Conservation (phyloP, 2,329 filamentous ascomycete species). For the Aspergillus flavus region DNA sequence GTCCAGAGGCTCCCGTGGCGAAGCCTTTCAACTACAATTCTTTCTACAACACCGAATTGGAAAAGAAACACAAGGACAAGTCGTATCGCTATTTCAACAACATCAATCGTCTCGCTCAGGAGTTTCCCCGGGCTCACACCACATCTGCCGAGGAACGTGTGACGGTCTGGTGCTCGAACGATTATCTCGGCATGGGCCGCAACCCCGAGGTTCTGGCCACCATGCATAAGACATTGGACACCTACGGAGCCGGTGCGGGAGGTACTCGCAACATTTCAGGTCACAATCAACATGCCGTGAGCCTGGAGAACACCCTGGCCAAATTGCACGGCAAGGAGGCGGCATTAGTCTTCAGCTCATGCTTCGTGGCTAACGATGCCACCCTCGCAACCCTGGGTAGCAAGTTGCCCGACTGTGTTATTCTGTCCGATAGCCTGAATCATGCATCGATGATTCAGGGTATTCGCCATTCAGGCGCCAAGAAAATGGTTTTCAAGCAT, state of each 20-base stretch:
- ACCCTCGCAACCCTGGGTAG: constrained; percentile 95
- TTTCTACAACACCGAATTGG: constrained; percentile 85
- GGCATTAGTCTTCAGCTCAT: constrained; percentile 93
- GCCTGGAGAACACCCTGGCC: constrained; percentile 78
- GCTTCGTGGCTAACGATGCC: constrained; percentile 97
- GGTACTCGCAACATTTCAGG: constrained; percentile 97
- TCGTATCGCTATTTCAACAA: constrained; percentile 99
- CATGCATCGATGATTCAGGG: constrained; percentile 99
- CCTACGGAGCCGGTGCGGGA: constrained; percentile 91
- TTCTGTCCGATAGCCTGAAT: constrained; percentile 95
- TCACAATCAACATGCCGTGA: constrained; percentile 92
- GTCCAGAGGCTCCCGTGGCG: constrained; percentile 51
- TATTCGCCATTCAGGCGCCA: constrained; percentile 93
- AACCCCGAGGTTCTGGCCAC: constrained; percentile 82
- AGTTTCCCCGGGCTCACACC: constrained; percentile 95
- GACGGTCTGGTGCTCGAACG: constrained; percentile 98
- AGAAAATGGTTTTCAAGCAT: constrained; percentile 98
- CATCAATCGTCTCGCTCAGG: constrained; percentile 96
- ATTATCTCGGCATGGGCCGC: constrained; percentile 96
- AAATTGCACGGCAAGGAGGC: constrained; percentile 90
- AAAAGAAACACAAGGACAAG: constrained; percentile 99
- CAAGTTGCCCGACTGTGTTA: constrained; percentile 94
- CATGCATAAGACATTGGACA: constrained; percentile 95
- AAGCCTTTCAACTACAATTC: constrained; percentile 83
- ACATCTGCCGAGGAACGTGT: constrained; percentile 79